A percentile compares a stretch with the other conserved stretches of the same genome.
Conservation (phyloP, 2,329 filamentous ascomycete species). For the Verticillium albo-atrum region DNA sequence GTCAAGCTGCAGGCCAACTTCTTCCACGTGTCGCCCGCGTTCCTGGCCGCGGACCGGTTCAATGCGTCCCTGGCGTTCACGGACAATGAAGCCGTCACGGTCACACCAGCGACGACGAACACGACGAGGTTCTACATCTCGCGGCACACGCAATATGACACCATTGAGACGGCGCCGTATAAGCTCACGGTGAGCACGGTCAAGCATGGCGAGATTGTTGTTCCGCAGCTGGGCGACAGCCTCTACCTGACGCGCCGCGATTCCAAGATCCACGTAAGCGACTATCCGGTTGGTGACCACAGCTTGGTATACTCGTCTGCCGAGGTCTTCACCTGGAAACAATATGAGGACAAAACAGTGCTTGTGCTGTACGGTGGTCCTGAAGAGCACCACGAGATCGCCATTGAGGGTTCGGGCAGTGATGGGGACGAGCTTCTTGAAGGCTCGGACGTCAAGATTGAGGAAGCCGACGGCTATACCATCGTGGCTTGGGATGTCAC, state of each 20-base stretch:
- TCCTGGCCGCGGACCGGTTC: constrained; percentile 45
- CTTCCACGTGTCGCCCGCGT: constrained; percentile 66
- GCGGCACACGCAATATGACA: constrained; percentile 63
- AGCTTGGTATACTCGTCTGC: constrained; percentile 64
- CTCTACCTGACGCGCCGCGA: constrained; percentile 59
- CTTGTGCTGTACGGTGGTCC: constrained; percentile 61
- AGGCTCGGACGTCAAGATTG: constrained; percentile 6
- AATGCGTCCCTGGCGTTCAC: background rate
- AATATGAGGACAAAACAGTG: constrained; percentile 53
- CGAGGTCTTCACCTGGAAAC: constrained; percentile 67
- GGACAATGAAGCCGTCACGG: constrained; percentile 44
- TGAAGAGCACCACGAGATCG: constrained; percentile 60
- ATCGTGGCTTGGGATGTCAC: constrained; percentile 45
- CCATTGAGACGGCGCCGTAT: constrained; percentile 53
- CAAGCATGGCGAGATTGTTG: constrained; percentile 42
- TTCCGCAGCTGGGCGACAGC: constrained; percentile 54
- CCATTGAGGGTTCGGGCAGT: constrained; percentile 28
- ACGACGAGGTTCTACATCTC: constrained; percentile 61
- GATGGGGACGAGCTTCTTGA: constrained; percentile 30
- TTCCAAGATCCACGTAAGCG: constrained; percentile 62
- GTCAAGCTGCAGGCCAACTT: constrained; percentile 75
- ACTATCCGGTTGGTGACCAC: constrained; percentile 58
- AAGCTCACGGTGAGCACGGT: constrained; percentile 58
- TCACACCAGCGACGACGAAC: constrained; percentile 53
- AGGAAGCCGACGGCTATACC: constrained; percentile 9